Conservation (phyloP, 257 asterid species). For the Marsdenia floribunda region DNA sequence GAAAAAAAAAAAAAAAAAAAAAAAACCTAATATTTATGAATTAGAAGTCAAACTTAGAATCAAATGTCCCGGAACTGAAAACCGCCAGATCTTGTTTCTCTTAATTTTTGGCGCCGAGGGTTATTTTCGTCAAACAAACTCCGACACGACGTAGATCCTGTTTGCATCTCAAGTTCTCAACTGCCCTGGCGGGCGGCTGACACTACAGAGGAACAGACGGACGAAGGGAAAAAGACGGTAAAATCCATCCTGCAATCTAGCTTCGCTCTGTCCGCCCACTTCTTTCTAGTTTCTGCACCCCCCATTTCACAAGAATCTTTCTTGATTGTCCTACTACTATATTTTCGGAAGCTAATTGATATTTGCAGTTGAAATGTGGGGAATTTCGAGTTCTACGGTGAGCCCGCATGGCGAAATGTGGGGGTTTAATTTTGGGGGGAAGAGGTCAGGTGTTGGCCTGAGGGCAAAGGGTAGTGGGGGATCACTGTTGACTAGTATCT, state of each 20-base stretch:
- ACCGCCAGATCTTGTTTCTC: neutral
- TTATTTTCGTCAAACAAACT: neutral
- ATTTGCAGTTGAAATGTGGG: slow-evolving; percentile 7
- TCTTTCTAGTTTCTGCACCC: no score
- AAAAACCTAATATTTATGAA: no score
- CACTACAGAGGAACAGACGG: neutral
- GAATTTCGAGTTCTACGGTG: slow-evolving; percentile 1
- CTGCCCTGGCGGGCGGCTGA: no score
- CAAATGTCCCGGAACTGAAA: neutral
- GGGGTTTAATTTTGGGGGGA: slow-evolving; percentile 5
- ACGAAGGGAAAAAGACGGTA: slow-evolving; percentile 23
- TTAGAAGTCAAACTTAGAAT: no score
- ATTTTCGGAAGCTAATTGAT: neutral
- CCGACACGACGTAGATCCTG: neutral
- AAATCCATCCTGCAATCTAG: neutral
- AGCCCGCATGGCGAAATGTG: neutral
- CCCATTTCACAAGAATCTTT: neutral
- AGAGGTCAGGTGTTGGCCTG: neutral
- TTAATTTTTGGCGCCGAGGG: neutral
- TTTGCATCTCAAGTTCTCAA: neutral
- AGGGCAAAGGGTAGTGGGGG: neutral
- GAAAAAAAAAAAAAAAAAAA: no score
- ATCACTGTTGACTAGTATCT: slow-evolving; percentile 3
- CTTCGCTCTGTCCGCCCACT: slow-evolving; percentile 10
- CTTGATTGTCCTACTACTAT: neutral